Evolutionary conservation across 1,284 basidiomycete genomes (phyloP).

Genomic region (Ceratobasidium sp.): DNA sequence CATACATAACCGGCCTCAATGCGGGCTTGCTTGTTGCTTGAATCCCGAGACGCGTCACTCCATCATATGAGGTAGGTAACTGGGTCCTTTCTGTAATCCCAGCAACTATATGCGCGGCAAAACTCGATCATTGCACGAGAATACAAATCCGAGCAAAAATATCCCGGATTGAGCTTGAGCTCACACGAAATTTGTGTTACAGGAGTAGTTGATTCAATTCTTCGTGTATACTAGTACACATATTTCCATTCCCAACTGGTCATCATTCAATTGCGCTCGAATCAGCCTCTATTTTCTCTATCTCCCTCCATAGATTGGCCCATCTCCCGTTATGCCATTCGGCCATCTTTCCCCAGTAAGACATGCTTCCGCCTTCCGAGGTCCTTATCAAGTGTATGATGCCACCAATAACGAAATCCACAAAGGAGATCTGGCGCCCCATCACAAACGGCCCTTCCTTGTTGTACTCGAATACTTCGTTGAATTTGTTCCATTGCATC

Average conservation of each 20-base stretch:
- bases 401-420: constrained; percentile 13
- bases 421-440: constrained; percentile 11
- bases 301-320: constrained; percentile 11
- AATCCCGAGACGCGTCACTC: too few species aligned
- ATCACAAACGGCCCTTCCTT: constrained; percentile 12
- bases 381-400: background rate
- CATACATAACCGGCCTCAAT: too few species aligned
- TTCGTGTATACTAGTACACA: too few species aligned
- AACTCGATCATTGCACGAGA: too few species aligned
- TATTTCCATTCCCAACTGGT: background rate
- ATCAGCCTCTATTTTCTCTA: constrained; percentile 11
- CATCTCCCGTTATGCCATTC: constrained; percentile 13
- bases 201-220: too few species aligned
- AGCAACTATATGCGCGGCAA: too few species aligned
- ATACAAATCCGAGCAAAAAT: too few species aligned
- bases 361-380: constrained; percentile 14
- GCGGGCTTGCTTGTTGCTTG: too few species aligned
- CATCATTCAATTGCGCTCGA: constrained; percentile 16
- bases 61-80: too few species aligned
- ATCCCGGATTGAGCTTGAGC: too few species aligned
- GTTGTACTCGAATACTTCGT: background rate
- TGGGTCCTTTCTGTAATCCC: too few species aligned
- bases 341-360: constrained; percentile 3
- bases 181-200: too few species aligned
- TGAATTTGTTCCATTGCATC: background rate